These are phyloP conservation scores for Starmerella khaoyaiensis DNA, from an alignment of 805 yeast species.

Conservation along the genomic window DNA sequence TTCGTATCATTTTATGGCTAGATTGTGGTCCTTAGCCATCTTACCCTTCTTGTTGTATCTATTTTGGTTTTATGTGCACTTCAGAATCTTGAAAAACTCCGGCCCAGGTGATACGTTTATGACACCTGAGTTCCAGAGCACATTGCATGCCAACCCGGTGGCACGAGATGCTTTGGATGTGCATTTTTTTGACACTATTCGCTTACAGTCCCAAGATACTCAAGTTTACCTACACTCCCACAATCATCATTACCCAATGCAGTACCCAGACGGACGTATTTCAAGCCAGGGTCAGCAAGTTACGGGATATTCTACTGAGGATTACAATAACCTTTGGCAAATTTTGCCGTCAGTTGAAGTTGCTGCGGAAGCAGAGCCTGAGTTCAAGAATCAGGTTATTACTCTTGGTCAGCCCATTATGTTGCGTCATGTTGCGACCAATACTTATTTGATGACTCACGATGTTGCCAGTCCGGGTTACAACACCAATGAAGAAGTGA, in stretches of 20 bases:
- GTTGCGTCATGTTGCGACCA: constrained; percentile 55
- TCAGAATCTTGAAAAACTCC: constrained; percentile 54
- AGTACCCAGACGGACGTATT: constrained; percentile 91
- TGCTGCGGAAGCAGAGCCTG: constrained; percentile 28
- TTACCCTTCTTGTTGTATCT: constrained; percentile 62
- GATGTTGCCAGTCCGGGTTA: constrained; percentile 61
- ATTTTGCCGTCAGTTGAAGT: constrained; percentile 24
- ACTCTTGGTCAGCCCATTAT: constrained; percentile 59
- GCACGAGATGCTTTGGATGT: constrained; percentile 54
- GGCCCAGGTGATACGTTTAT: constrained; percentile 93
- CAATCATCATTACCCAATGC: constrained; percentile 67
- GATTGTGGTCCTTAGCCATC: constrained; percentile 53
- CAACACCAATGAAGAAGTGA: constrained; percentile 59
- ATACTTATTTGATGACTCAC: constrained; percentile 74
- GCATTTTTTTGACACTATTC: constrained; percentile 48
- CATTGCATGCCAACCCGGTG: constrained; percentile 55
- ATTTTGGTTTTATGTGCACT: constrained; percentile 68
- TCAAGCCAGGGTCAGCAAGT: constrained; percentile 92
- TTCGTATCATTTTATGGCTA: constrained; percentile 52
- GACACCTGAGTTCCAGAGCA: constrained; percentile 80
- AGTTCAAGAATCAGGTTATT: constrained; percentile 22
- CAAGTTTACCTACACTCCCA: constrained; percentile 66
- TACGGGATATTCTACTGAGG: constrained; percentile 75
- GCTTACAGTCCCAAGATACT: constrained; percentile 59
- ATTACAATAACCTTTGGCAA: constrained; percentile 70